Evolutionary conservation across 2,329 filamentous ascomycete genomes (phyloP).

Genomic region (Pyrenophora tritici-repentis): DNA sequence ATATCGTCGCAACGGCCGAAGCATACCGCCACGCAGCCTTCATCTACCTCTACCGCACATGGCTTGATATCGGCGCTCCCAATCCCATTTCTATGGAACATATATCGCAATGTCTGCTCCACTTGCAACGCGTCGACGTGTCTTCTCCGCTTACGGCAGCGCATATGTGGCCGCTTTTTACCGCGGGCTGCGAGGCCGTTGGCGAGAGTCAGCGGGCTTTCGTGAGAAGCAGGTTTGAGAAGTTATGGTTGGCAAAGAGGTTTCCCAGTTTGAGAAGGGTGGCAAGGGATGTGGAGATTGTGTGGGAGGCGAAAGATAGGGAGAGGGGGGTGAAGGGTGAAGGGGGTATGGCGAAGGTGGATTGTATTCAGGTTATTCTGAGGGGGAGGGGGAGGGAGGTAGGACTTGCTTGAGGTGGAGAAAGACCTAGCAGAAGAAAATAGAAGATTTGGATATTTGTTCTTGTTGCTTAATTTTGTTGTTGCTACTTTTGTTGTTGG

Average conservation of each 20-base stretch:
- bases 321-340: slow-evolving; percentile 27
- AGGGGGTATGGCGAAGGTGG: slow-evolving; percentile 35
- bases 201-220: slow-evolving; percentile 28
- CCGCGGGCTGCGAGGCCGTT: slow-evolving; percentile 38
- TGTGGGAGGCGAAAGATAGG: slow-evolving; percentile 37
- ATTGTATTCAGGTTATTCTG: slow-evolving; percentile 41
- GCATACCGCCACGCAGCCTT: slow-evolving; percentile 41
- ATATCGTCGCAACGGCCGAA: slow-evolving; percentile 32
- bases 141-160: slow-evolving; percentile 32
- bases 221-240: slow-evolving; percentile 31
- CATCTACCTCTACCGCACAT: slow-evolving; percentile 43
- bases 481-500: too few species aligned
- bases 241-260: slow-evolving; percentile 29
- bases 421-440: neutral
- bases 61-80: slow-evolving; percentile 38
- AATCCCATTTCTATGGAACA: slow-evolving; percentile 38
- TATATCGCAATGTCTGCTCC: slow-evolving; percentile 29
- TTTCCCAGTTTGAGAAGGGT: slow-evolving; percentile 35
- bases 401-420: slow-evolving; percentile 27
- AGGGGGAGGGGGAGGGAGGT: slow-evolving; percentile 34
- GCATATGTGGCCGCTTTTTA: slow-evolving; percentile 42
- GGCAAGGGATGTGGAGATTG: slow-evolving; percentile 36
- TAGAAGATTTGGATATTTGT: too few species aligned
- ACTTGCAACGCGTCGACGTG: slow-evolving; percentile 23
- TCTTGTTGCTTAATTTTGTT: too few species aligned